Base-by-base conservation (phyloP, 306 rosid species). In the Vachellia pachyceras region DNA sequence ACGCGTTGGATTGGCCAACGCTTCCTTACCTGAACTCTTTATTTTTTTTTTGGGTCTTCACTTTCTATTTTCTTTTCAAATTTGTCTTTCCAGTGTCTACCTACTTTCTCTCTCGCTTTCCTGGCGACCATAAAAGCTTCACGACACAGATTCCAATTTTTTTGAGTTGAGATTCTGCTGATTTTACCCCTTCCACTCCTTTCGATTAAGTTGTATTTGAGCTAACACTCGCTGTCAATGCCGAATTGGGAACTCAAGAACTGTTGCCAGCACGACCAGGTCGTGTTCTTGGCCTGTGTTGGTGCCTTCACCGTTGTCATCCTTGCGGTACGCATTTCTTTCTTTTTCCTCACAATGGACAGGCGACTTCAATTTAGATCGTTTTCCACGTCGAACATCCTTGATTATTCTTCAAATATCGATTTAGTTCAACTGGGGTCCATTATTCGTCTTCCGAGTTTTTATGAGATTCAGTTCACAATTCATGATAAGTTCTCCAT, bases 181-280 rank as follows among this genome's bases (percentile, higher is more conserved):
- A 20, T 55, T 7, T 25, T 54, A 3, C 25, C 11, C n/a, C 1
- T 3, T 54, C 25, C 10, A 37, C n/a, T 44, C 45, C 66, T 64
- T 54, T 39, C 25, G 67, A 55, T 55, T 74, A 55, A 55, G 17
- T 73, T 73, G 77, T 40, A 44, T 42, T 20, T 44, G 45, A 50
- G 47, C 77, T 73, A 13, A 41, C 20, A 17, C 37, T 22, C 3
- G 57, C n/a, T n/a, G 60, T 37, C 75, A 82, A 94, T 89, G 97
- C 80, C 97, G 29, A 91, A 94, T 80, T 94, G 98, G 98, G 98
- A 90, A 85, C 93, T 94, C 49, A 94, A 83, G 83, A 84, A 72
- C 68, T 94, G 98, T 70, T 94, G 97, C 91, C 79, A 89, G 50
- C 92, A 55, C 25, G 94, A 94, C 45, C 98, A 94, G 89, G 91